phyloP scores from a whole-genome alignment of 805 yeast genomes.

The Candida tibetensis region DNA sequence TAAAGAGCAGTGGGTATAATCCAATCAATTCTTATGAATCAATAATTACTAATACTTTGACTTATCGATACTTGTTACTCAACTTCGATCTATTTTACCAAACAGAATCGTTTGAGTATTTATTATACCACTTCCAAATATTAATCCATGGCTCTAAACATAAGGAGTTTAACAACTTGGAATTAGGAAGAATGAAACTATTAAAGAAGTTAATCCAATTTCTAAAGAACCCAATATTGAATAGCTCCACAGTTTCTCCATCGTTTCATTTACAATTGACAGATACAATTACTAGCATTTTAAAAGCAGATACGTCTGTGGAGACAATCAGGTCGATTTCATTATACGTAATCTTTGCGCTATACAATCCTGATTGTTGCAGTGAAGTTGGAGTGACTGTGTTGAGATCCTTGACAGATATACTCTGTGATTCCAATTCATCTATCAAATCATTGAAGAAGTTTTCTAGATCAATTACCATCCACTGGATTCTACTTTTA shows the following conservation, averaged over 20 bases:
- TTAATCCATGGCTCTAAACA: constrained; percentile 48
- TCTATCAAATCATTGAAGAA: constrained; percentile 40
- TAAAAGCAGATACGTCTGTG: constrained; percentile 45
- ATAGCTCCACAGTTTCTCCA: constrained; percentile 4
- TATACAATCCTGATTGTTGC: constrained; percentile 43
- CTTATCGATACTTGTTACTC: constrained; percentile 50
- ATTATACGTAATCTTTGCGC: constrained; percentile 45
- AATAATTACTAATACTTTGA: constrained; percentile 50
- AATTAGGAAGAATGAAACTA: constrained; percentile 51
- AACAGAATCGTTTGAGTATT: constrained; percentile 50
- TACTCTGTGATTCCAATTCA: constrained; percentile 38
- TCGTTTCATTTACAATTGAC: constrained; percentile 16
- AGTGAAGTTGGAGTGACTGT: constrained; percentile 34
- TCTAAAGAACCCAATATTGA: constrained; percentile 31
- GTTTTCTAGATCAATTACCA: constrained; percentile 52
- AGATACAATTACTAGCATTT: constrained; percentile 20
- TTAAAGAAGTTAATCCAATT: constrained; percentile 49
- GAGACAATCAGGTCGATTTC: constrained; percentile 53
- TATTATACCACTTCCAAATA: constrained; percentile 57
- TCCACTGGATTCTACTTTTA: constrained; percentile 63
- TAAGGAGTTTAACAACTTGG: constrained; percentile 48
- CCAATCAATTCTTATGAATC: constrained; percentile 51
- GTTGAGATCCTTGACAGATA: constrained; percentile 33
- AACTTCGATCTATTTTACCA: constrained; percentile 65
- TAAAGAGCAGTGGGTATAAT: constrained; percentile 57